Conservation (phyloP, 169 alveolate genomes). For the Toxoplasma gondii region DNA sequence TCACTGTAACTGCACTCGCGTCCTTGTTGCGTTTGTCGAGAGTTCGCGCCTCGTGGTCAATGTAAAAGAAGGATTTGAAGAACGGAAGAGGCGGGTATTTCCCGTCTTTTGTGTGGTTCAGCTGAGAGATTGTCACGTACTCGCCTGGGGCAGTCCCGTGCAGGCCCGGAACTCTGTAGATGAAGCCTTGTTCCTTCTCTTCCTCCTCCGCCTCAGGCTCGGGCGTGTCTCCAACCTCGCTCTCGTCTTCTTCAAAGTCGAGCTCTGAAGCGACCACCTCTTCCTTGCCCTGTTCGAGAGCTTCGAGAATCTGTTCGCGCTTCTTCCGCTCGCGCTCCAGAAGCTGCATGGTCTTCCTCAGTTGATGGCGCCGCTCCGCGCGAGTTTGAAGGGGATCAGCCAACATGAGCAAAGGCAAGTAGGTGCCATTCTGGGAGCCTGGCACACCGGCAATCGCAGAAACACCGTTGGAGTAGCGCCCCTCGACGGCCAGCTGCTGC, state of each 20-base stretch:
- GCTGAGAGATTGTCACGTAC: conserved; percentile 62
- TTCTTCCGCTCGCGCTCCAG: conserved; percentile 37
- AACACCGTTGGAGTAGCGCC: conserved; percentile 4
- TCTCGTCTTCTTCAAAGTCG: conserved; percentile 53
- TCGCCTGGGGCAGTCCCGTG: conserved; percentile 70
- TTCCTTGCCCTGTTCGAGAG: neutral
- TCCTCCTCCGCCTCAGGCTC: neutral
- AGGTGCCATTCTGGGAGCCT: conserved; percentile 59
- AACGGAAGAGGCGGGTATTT: conserved; percentile 63
- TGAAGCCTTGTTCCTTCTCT: neutral
- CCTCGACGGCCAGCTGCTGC: conserved; percentile 65
- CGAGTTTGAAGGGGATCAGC: conserved; percentile 60
- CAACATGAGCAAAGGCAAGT: conserved; percentile 61
- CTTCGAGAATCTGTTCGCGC: neutral
- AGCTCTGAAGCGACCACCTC: conserved; percentile 10
- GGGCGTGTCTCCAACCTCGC: neutral
- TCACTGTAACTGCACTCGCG: conserved; percentile 24
- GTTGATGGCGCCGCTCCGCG: conserved; percentile 47
- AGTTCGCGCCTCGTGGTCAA: conserved; percentile 62
- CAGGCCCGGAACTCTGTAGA: conserved; percentile 62
- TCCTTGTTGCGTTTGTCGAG: conserved; percentile 4
- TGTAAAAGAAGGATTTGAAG: conserved; percentile 66
- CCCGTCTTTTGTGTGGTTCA: conserved; percentile 65
- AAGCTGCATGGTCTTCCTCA: conserved; percentile 31
- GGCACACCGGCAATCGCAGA: conserved; percentile 30